phyloP scores from a whole-genome alignment of 73 alveolate species.

The Symbiodinium pilosum region DNA sequence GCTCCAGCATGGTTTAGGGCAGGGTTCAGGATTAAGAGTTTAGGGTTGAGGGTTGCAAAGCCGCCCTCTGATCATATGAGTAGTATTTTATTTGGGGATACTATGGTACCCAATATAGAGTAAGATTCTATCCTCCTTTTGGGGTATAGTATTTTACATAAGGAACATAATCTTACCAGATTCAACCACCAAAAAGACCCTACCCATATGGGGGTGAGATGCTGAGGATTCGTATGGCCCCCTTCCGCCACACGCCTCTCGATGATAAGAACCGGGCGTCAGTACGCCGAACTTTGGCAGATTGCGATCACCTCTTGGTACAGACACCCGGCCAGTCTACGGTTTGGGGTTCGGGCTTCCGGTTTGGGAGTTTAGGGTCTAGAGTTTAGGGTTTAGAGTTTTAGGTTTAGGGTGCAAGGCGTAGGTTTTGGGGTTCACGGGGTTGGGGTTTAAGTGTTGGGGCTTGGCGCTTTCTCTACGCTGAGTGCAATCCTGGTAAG shows the following conservation, averaged over 20 bases:
- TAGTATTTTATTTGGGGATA: no score
- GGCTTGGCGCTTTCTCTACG: neutral
- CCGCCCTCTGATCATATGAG: no score
- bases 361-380: neutral
- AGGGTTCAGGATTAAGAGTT: no score
- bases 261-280: constrained; percentile 69
- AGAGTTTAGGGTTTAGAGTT: neutral
- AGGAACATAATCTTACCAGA: no score
- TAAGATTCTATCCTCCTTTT: no score
- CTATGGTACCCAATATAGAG: no score
- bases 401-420: neutral
- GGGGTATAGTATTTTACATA: no score
- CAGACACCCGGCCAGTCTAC: neutral
- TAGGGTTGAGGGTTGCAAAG: no score
- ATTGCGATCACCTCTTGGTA: constrained; percentile 37
- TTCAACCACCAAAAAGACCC: no score
- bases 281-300: constrained; percentile 67
- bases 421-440: neutral
- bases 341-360: neutral
- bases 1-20: no score
- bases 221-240: constrained; percentile 55
- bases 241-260: constrained; percentile 32
- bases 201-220: no score
- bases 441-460: neutral
- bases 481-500: no score